phyloP scores from a whole-genome alignment of 1,284 basidiomycete genomes.

The Earliella scabrosa region DNA sequence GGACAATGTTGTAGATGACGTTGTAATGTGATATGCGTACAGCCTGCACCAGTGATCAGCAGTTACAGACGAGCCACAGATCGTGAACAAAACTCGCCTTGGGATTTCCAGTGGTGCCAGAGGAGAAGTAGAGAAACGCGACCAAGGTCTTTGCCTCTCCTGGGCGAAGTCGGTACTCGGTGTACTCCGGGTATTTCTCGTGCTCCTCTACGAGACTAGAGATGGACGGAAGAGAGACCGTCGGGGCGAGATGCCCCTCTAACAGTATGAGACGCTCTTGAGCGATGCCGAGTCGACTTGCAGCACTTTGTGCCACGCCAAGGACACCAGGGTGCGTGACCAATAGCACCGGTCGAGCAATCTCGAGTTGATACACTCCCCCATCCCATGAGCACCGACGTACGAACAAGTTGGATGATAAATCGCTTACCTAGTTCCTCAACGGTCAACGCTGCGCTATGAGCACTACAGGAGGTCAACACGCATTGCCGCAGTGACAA shows the following conservation, averaged over 20 bases:
- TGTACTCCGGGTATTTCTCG: conserved; percentile 44
- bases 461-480: conserved; percentile 37
- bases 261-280: conserved; percentile 26
- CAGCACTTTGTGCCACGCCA: not conserved
- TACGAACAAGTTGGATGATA: not conserved
- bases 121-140: conserved; percentile 77
- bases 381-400: not conserved
- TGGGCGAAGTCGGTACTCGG: conserved; percentile 46
- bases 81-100: conserved; percentile 48
- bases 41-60: conserved; percentile 44
- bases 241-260: not conserved
- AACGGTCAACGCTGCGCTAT: conserved; percentile 66
- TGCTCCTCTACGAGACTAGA: conserved; percentile 55
- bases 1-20: no score
- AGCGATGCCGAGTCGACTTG: not conserved
- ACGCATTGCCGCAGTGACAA: not conserved
- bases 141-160: conserved; percentile 68
- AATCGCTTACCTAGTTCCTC: conserved; percentile 57
- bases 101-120: conserved; percentile 80
- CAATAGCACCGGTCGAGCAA: not conserved
- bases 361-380: not conserved
- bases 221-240: conserved; percentile 38
- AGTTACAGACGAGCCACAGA: accelerated
- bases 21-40: conserved; percentile 72
- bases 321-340: not conserved